These are phyloP conservation scores for Solanum infundibuliforme DNA, from an alignment of 257 asterid genomes.

Conservation along the genomic window DNA sequence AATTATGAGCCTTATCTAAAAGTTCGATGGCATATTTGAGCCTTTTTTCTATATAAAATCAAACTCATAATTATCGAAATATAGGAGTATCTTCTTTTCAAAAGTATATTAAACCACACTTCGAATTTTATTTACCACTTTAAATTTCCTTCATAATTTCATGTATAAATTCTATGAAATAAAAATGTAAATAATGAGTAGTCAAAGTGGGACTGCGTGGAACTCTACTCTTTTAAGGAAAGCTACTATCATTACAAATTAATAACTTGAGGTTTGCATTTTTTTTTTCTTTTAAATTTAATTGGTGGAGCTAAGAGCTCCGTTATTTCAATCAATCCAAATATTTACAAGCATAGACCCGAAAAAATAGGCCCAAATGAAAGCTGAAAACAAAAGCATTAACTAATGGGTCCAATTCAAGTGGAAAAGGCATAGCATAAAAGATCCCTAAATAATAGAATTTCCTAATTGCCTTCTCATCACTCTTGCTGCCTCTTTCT, in stretches of 20 bases:
- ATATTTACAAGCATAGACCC: no score
- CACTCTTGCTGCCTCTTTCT: no score
- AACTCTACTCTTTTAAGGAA: not conserved
- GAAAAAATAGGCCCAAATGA: no score
- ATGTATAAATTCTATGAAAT: not conserved
- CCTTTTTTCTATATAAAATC: not conserved
- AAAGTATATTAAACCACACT: not conserved
- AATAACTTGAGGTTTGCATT: not conserved
- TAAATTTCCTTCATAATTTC: not conserved
- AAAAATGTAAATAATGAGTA: not conserved
- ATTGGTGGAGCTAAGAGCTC: no score
- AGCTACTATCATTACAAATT: not conserved
- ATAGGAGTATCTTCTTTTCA: not conserved
- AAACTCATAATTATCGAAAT: not conserved
- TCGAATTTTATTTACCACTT: not conserved
- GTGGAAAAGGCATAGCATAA: no score
- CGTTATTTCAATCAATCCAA: no score
- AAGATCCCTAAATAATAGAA: no score
- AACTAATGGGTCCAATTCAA: no score
- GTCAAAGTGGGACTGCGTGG: not conserved
- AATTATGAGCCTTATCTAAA: not conserved
- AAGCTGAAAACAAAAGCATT: no score
- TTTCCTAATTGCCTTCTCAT: no score
- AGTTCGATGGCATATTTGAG: no score
- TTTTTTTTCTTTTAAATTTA: no score